These are phyloP conservation scores for Hemileccinum rubropunctum DNA, from an alignment of 768 basidiomycete genomes.

Conservation along the genomic window DNA sequence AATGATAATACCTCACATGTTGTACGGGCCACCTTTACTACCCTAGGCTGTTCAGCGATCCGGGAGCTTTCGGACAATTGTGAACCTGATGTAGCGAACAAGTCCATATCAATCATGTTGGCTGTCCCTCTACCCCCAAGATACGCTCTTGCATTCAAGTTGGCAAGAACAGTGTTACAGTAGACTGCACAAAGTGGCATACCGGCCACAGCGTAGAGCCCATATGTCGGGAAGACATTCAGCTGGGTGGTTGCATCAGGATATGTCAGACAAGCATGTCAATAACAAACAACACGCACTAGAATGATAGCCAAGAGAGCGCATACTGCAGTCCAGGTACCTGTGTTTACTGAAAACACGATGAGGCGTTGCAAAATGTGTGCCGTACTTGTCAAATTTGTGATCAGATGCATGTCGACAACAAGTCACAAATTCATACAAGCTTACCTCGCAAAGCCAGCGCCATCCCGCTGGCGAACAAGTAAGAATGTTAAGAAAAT, in stretches of 20 bases:
- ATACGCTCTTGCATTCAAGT: background rate
- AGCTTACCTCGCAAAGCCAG: background rate
- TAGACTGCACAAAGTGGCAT: background rate
- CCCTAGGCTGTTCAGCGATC: too few relatives aligned
- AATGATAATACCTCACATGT: too few relatives aligned
- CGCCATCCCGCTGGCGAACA: background rate
- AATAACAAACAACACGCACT: slow-evolving; percentile 35
- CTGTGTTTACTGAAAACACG: slow-evolving; percentile 12
- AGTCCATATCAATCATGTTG: background rate
- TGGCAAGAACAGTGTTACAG: background rate
- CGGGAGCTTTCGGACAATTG: too few relatives aligned
- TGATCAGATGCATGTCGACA: background rate
- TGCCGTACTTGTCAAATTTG: slow-evolving; percentile 1
- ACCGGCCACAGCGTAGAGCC: background rate
- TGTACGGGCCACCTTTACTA: too few relatives aligned
- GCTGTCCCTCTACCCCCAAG: background rate
- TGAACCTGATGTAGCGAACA: background rate
- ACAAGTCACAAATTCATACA: background rate
- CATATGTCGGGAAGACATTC: background rate
- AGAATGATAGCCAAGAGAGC: slow-evolving; percentile 43
- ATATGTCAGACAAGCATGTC: too few relatives aligned
- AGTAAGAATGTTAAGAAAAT: background rate
- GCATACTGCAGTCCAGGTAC: slow-evolving; percentile 49
- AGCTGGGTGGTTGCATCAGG: background rate
- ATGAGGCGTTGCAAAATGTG: slow-evolving; percentile 9